Evolutionary conservation across 108 stramenopile species (phyloP), one percentile per base, ranked within the genome.

Genomic region (Cyclostephanos tholiformis): DNA sequence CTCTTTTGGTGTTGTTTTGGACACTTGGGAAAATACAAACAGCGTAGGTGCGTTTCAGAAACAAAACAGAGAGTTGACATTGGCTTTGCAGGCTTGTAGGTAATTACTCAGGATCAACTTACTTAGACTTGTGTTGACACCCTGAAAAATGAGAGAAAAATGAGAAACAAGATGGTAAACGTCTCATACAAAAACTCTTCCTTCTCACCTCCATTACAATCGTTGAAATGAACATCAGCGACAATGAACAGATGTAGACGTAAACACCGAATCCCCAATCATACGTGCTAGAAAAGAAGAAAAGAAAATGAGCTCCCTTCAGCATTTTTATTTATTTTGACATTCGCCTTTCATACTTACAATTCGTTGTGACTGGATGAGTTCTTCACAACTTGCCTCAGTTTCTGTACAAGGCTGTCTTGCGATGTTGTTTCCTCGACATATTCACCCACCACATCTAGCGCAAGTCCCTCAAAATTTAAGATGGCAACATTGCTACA

Each of bases 211-310:
- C 88, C 60, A 91, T 70, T 20, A 91, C 73, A 25, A 84, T 86
- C 19, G 87, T 58, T 11, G 85, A 86, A 36, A 76, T 75, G 66
- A 89, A 89, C 20, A 87, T 79, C 13, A 88, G 41, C 12, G 82
- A 75, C 32, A 89, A 65, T 3, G 89, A 89, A 55, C 81, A 52
- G 14, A 91, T n/a, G 52, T 94, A 94, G 58, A 89, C 88, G 14
- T 66, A 56, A 14, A 83, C 69, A 48, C 93, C 93, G 26, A 86
- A 70, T 22, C 82, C 74, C 87, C 88, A 90, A 69, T 94, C 93
- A 64, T 91, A 91, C 2, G 70, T 82, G 59, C 57, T 58, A 58
- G 27, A 85, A 68, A 41, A 30, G 6, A 1, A 4, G 4, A 74
- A 72, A 1, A 51, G 14, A 19, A 19, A 44, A 51, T 69, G 65